Conservation (phyloP, 2,329 filamentous ascomycete species). For the Ceratocystis eucalypticola region DNA sequence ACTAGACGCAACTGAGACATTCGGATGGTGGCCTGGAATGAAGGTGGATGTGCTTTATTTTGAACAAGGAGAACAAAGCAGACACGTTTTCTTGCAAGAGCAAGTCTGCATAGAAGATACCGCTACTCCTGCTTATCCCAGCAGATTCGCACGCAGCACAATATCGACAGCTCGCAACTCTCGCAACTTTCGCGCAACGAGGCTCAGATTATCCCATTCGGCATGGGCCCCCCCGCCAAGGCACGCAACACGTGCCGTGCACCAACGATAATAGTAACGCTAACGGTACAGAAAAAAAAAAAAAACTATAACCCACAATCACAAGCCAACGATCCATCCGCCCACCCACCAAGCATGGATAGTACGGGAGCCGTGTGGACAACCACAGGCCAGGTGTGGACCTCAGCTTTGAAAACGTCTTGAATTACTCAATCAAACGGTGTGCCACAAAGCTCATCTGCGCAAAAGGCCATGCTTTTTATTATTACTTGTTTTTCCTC, state of each 20-base stretch:
- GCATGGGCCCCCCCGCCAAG: neutral
- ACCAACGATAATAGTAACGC: slow-evolving; percentile 2
- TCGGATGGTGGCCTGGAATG: neutral
- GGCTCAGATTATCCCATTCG: neutral
- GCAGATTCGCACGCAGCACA: neutral
- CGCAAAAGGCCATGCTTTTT: neutral
- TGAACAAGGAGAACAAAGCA: neutral
- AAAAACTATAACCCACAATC: neutral
- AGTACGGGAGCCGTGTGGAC: neutral
- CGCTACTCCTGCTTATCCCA: too few species aligned
- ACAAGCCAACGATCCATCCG: too few species aligned
- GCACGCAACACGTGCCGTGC: neutral
- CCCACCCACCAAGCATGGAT: neutral
- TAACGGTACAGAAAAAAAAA: neutral
- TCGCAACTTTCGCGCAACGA: neutral
- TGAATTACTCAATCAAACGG: neutral
- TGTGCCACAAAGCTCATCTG: neutral
- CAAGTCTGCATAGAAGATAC: neutral
- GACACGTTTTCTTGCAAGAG: neutral
- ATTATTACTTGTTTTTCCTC: neutral
- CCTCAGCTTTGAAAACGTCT: neutral
- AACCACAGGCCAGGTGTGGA: neutral
- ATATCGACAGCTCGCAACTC: neutral
- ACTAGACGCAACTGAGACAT: neutral
- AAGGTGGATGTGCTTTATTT: neutral